These are phyloP conservation scores for Pelargonium fulgidum DNA, from an alignment of 441 rosid genomes.

Conservation along the genomic window DNA sequence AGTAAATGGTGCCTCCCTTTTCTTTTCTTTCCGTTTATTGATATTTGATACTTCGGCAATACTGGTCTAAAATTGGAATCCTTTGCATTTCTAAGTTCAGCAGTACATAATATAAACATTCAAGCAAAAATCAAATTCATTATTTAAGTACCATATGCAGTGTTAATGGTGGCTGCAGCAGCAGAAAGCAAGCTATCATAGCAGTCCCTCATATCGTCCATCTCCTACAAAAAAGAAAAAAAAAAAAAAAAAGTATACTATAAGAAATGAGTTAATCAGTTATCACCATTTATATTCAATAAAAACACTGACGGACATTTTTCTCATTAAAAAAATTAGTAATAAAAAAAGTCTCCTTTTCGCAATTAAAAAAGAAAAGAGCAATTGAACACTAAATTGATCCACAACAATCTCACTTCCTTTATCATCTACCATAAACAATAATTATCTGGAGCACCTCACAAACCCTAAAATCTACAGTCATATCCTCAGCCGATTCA, in stretches of 20 bases:
- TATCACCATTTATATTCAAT: neutral
- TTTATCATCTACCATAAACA: neutral
- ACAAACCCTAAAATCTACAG: neutral
- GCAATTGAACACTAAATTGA: neutral
- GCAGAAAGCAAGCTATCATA: slow-evolving; percentile 65
- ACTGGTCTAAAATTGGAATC: neutral
- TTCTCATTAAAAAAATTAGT: neutral
- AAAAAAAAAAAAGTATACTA: neutral
- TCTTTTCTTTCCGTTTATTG: neutral
- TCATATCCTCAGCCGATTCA: neutral
- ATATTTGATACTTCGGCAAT: neutral
- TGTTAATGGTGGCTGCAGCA: slow-evolving; percentile 57
- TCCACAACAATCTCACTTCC: neutral
- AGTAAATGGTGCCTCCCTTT: neutral
- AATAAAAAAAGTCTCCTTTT: neutral
- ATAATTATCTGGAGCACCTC: neutral
- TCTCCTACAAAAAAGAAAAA: slow-evolving; percentile 32
- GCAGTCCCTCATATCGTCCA: slow-evolving; percentile 61
- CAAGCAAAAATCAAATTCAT: neutral
- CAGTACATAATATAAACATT: neutral
- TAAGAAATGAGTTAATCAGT: neutral
- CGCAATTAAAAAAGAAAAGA: neutral
- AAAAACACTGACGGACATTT: neutral
- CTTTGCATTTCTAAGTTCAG: neutral
- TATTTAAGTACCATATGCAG: slow-evolving; percentile 42